phyloP scores from a whole-genome alignment of 78 protist genomes.

The Dictyostelium firmibasis region DNA sequence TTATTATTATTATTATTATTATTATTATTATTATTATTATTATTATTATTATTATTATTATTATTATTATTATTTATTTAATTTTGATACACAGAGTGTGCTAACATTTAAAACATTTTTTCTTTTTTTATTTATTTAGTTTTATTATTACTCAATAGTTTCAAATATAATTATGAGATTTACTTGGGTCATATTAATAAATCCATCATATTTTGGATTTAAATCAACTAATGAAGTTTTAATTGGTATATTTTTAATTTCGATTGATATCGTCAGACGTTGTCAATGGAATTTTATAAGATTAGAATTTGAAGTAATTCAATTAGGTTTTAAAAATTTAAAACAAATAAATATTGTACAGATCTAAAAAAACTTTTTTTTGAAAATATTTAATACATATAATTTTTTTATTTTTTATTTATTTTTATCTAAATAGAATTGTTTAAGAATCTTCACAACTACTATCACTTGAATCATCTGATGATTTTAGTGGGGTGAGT shows the following conservation, averaged over 20 bases:
- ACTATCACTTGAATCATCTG: slow-evolving; percentile 6
- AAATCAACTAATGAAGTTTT: neutral
- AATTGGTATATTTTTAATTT: neutral
- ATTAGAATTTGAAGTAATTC: slow-evolving; percentile 9
- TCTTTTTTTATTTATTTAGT: neutral
- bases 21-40: neutral
- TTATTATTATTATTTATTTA: neutral
- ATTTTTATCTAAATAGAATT: neutral
- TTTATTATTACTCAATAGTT: slow-evolving; percentile 17
- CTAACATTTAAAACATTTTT: neutral
- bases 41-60: neutral
- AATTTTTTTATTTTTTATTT: neutral
- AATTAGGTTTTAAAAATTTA: neutral
- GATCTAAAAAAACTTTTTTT: neutral
- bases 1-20: neutral
- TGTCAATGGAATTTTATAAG: slow-evolving; percentile 29
- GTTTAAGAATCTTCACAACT: neutral
- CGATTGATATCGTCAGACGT: slow-evolving; percentile 16
- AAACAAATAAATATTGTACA: neutral
- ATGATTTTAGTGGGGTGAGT: neutral
- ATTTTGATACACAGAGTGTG: too few relatives aligned
- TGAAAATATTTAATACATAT: neutral
- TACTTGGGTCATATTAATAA: neutral
- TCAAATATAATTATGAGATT: slow-evolving; percentile 36
- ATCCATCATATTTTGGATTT: neutral